A percentile compares a stretch with the other conserved stretches of the same genome.
These are phyloP conservation scores for Hypoxylon sp. DNA, from an alignment of 2,329 filamentous ascomycete species.

Conservation along the genomic window DNA sequence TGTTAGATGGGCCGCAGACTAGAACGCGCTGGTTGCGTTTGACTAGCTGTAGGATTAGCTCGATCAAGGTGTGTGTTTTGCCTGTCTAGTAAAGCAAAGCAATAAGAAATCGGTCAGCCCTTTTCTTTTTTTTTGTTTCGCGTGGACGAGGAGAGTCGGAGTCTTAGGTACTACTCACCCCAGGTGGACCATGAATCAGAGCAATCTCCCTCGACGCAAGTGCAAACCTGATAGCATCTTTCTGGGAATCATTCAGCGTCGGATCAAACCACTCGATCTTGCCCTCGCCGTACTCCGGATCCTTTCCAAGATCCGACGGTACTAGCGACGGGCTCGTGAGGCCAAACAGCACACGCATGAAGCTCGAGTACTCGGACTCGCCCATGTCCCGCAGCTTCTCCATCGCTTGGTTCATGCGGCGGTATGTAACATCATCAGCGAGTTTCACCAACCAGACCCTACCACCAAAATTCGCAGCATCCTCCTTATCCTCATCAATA, in stretches of 20 bases:
- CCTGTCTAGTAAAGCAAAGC: slow-evolving; percentile 73
- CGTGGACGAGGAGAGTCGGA: background rate
- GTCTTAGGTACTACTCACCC: slow-evolving; percentile 63
- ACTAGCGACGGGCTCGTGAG: slow-evolving; percentile 67
- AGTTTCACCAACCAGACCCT: slow-evolving; percentile 77
- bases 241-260: slow-evolving; percentile 76
- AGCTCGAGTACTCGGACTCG: slow-evolving; percentile 70
- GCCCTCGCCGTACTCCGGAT: slow-evolving; percentile 61
- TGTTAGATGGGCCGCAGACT: slow-evolving; percentile 97
- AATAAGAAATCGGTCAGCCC: background rate
- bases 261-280: slow-evolving; percentile 73
- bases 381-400: slow-evolving; percentile 70
- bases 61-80: slow-evolving; percentile 96
- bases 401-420: slow-evolving; percentile 76
- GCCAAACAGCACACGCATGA: slow-evolving; percentile 75
- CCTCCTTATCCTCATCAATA: slow-evolving; percentile 75
- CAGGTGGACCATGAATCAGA: slow-evolving; percentile 94
- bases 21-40: slow-evolving; percentile 81
- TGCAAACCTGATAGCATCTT: slow-evolving; percentile 83
- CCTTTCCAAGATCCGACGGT: slow-evolving; percentile 58
- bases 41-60: slow-evolving; percentile 92
- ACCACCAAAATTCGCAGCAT: slow-evolving; percentile 60
- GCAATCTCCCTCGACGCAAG: slow-evolving; percentile 85
- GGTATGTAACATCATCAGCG: slow-evolving; percentile 77
- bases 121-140: too few relatives aligned